Evolutionary conservation across 768 basidiomycete genomes (phyloP).

Genomic region (Termitomyces sp.): DNA sequence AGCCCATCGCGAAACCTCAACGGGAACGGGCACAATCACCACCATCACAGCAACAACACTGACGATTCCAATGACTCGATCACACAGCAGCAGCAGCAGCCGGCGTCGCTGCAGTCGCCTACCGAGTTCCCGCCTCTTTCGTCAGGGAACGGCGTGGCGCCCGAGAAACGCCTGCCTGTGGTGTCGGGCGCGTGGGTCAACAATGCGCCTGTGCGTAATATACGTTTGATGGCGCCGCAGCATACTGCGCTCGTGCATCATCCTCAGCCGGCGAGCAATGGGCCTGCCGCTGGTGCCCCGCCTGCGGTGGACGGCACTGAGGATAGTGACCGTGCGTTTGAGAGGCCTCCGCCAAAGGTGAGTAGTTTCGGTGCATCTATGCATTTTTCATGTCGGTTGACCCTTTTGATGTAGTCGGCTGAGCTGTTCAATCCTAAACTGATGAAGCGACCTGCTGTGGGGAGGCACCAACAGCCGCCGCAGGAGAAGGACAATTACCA

Average conservation of each 20-base stretch:
- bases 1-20: constrained; percentile 28
- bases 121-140: constrained; percentile 71
- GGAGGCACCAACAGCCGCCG: constrained; percentile 6
- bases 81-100: constrained; percentile 29
- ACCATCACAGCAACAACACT: constrained; percentile 1
- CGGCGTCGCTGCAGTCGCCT: constrained; percentile 37
- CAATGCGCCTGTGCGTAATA: constrained; percentile 43
- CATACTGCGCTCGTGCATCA: constrained; percentile 31
- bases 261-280: constrained; percentile 14
- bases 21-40: constrained; percentile 14
- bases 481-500: constrained; percentile 17
- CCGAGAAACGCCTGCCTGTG: constrained; percentile 49
- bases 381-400: neutral
- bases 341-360: constrained; percentile 45
- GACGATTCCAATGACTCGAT: constrained; percentile 18
- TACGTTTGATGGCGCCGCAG: constrained; percentile 35
- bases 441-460: constrained; percentile 19
- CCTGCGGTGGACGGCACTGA: constrained; percentile 13
- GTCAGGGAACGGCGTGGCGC: constrained; percentile 27
- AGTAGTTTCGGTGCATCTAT: neutral
- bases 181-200: constrained; percentile 71
- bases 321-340: constrained; percentile 38
- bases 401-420: constrained; percentile 14
- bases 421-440: constrained; percentile 33
- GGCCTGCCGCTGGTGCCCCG: neutral